Conservation (phyloP, 371 early-diverging fungal species). For the Smittium culicis region DNA sequence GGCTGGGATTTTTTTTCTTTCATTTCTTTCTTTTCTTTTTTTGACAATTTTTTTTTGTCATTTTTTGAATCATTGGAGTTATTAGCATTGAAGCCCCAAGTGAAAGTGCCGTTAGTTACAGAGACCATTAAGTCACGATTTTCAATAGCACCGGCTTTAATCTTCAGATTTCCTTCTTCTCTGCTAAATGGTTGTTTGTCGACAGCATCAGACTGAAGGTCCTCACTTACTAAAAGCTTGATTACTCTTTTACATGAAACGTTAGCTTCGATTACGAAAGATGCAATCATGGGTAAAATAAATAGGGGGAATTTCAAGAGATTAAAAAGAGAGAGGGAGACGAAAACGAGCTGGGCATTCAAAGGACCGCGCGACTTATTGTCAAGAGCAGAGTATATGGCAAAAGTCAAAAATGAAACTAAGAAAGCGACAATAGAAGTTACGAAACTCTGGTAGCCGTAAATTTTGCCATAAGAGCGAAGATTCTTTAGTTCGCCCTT, state of each 20-base stretch:
- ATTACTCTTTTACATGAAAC: constrained; percentile 71
- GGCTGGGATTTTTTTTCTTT: neutral
- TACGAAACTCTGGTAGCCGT: constrained; percentile 47
- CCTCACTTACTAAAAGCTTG: constrained; percentile 57
- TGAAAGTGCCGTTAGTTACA: constrained; percentile 21
- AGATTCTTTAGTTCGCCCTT: constrained; percentile 57
- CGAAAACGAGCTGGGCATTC: constrained; percentile 66
- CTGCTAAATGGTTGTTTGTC: constrained; percentile 28
- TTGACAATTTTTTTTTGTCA: neutral
- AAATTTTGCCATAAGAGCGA: constrained; percentile 50
- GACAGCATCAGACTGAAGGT: constrained; percentile 53
- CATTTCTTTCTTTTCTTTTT: constrained; percentile 6
- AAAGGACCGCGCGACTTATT: constrained; percentile 40
- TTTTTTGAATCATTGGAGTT: neutral
- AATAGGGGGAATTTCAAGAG: constrained; percentile 81
- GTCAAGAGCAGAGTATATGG: constrained; percentile 48
- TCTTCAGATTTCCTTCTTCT: constrained; percentile 9
- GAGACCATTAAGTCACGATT: constrained; percentile 19
- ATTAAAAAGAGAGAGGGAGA: constrained; percentile 81
- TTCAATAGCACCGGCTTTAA: neutral
- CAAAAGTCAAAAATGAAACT: constrained; percentile 74
- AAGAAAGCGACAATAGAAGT: constrained; percentile 73
- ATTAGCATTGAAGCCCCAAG: neutral
- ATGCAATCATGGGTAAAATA: constrained; percentile 57
- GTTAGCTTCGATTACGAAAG: constrained; percentile 63